These are phyloP conservation scores for Saksenaea vasiformis DNA, from an alignment of 371 early-diverging fungal species.

Conservation along the genomic window DNA sequence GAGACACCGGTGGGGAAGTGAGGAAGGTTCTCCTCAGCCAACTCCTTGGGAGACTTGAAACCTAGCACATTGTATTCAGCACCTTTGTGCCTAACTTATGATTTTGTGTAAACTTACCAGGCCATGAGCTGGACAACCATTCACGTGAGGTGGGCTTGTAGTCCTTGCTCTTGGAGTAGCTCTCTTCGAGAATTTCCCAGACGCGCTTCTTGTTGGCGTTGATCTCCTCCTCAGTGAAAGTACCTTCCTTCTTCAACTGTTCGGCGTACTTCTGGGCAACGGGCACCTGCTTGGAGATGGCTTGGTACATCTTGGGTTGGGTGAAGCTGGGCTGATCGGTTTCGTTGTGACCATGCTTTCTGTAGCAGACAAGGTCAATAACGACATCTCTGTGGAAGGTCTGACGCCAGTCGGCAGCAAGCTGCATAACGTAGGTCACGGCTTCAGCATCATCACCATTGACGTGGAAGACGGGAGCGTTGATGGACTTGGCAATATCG, in stretches of 20 bases:
- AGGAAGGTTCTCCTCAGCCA: conserved; percentile 69
- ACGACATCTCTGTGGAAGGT: conserved; percentile 96
- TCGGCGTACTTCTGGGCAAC: conserved; percentile 83
- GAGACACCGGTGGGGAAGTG: conserved; percentile 82
- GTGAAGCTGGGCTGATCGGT: conserved; percentile 98
- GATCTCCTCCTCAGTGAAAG: conserved; percentile 80
- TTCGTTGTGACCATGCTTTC: conserved; percentile 98
- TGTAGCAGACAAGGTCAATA: conserved; percentile 95
- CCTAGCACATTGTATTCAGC: conserved; percentile 10
- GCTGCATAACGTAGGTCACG: conserved; percentile 89
- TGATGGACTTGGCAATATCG: conserved; percentile 95
- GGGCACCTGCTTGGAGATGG: conserved; percentile 82
- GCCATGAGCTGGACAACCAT: conserved; percentile 95
- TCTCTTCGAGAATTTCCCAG: conserved; percentile 90
- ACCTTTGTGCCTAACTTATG: neutral
- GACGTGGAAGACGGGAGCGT: conserved; percentile 96
- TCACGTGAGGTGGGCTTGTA: conserved; percentile 89
- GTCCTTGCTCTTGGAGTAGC: conserved; percentile 84
- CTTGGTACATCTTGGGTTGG: conserved; percentile 96
- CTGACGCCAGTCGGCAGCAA: conserved; percentile 96
- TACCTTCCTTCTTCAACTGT: conserved; percentile 82
- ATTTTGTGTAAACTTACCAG: conserved; percentile 37
- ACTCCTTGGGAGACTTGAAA: conserved; percentile 81
- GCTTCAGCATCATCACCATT: conserved; percentile 98
- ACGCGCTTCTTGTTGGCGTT: conserved; percentile 87